These are phyloP conservation scores for Macrophomina pseudophaseolina DNA, from an alignment of 2,329 filamentous ascomycete genomes.

Conservation along the genomic window DNA sequence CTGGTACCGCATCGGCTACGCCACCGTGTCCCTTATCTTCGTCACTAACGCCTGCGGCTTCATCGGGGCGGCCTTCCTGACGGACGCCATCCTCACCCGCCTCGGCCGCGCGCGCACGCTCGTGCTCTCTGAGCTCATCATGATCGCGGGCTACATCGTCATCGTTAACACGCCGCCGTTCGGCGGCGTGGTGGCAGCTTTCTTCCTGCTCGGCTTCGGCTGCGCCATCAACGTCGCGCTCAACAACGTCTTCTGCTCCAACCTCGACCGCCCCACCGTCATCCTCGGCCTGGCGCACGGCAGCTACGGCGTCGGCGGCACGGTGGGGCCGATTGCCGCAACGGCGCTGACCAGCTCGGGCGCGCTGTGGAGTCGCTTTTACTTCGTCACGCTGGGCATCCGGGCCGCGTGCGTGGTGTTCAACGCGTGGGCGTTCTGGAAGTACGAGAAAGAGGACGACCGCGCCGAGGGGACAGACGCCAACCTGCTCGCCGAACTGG, in stretches of 20 bases:
- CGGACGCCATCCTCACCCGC: slow-evolving; percentile 66
- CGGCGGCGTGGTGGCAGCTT: slow-evolving; percentile 66
- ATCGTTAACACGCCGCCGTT: slow-evolving; percentile 69
- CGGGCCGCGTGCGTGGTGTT: slow-evolving; percentile 62
- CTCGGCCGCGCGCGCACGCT: slow-evolving; percentile 71
- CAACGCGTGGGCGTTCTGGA: slow-evolving; percentile 70
- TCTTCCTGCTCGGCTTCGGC: slow-evolving; percentile 67
- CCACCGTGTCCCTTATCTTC: slow-evolving; percentile 80
- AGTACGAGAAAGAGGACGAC: slow-evolving; percentile 66
- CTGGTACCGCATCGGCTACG: slow-evolving; percentile 78
- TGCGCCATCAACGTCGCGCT: slow-evolving; percentile 58
- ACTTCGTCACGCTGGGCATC: slow-evolving; percentile 68
- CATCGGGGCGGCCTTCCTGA: slow-evolving; percentile 71
- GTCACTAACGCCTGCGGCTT: slow-evolving; percentile 78
- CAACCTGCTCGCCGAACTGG: slow-evolving; percentile 44
- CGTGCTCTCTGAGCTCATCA: slow-evolving; percentile 61
- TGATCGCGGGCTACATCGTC: slow-evolving; percentile 67
- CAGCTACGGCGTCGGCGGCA: slow-evolving; percentile 58
- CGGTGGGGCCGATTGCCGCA: slow-evolving; percentile 72
- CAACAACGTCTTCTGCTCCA: slow-evolving; percentile 63
- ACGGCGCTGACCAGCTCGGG: slow-evolving; percentile 71
- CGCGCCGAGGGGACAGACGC: slow-evolving; percentile 40
- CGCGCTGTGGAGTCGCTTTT: slow-evolving; percentile 73
- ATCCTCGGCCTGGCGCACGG: slow-evolving; percentile 69
- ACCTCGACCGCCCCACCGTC: slow-evolving; percentile 57